These are phyloP conservation scores for Trametes elegans DNA, from an alignment of 768 basidiomycete genomes.

Conservation along the genomic window DNA sequence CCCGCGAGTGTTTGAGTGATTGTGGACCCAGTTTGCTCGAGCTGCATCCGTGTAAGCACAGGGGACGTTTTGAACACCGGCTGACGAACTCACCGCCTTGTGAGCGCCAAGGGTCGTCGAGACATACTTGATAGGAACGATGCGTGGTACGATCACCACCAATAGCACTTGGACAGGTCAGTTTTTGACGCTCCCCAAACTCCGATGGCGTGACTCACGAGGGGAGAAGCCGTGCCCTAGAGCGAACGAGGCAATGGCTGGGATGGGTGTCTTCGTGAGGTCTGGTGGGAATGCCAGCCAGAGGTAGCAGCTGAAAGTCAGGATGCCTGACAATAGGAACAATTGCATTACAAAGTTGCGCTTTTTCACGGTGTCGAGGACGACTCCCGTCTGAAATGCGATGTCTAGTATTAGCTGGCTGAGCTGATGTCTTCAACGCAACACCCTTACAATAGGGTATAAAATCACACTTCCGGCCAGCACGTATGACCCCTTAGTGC, in stretches of 20 bases:
- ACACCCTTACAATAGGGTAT: slow-evolving; percentile 59
- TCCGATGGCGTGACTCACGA: slow-evolving; percentile 47
- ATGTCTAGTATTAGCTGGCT: neutral
- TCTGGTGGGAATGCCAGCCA: slow-evolving; percentile 66
- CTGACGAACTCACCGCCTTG: slow-evolving; percentile 54
- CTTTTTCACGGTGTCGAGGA: slow-evolving; percentile 58
- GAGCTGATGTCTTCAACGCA: neutral
- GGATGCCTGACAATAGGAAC: slow-evolving; percentile 52
- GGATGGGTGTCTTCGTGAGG: slow-evolving; percentile 56
- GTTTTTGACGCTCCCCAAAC: too few species aligned
- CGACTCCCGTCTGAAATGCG: slow-evolving; percentile 52
- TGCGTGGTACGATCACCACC: slow-evolving; percentile 69
- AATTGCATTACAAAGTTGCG: slow-evolving; percentile 58
- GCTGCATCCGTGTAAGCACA: slow-evolving; percentile 37
- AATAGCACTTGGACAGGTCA: slow-evolving; percentile 50
- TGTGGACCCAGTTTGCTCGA: slow-evolving; percentile 74
- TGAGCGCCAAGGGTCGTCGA: slow-evolving; percentile 78
- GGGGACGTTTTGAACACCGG: too few species aligned
- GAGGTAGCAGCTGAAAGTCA: slow-evolving; percentile 58
- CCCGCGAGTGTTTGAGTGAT: slow-evolving; percentile 75
- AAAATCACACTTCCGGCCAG: slow-evolving; percentile 66
- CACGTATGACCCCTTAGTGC: slow-evolving; percentile 66
- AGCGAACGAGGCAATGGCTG: slow-evolving; percentile 60
- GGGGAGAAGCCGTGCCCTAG: slow-evolving; percentile 75
- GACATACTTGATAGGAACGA: slow-evolving; percentile 70